These are phyloP conservation scores for Avena insularis DNA, from an alignment of 176 grass and related monocot genomes.

Conservation along the genomic window DNA sequence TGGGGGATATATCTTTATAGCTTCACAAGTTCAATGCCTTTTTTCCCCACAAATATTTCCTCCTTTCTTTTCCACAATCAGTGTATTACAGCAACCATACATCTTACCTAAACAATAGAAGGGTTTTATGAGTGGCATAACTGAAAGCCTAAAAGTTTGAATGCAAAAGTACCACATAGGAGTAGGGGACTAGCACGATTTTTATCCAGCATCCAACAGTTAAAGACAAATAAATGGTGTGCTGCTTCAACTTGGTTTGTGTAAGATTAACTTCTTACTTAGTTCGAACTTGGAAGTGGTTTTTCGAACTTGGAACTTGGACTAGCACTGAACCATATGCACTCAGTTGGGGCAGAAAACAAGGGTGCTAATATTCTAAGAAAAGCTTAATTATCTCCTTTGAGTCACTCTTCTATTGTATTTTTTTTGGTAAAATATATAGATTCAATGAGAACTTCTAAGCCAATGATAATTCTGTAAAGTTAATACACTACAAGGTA, in stretches of 20 bases:
- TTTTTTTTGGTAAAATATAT: constrained; percentile 16
- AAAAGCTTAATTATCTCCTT: no score
- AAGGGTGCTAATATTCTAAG: not conserved
- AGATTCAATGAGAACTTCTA: not conserved
- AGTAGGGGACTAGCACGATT: no score
- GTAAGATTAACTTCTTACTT: not conserved
- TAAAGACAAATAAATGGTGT: constrained; percentile 11
- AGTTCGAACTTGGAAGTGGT: not conserved
- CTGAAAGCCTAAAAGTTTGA: not conserved
- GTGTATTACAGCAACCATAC: not conserved
- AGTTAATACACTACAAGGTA: not conserved
- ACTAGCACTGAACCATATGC: no score
- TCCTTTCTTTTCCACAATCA: no score
- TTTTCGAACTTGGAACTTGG: no score
- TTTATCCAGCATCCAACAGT: not conserved
- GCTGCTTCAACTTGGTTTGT: constrained; percentile 2
- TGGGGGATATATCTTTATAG: constrained; percentile 13
- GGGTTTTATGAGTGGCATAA: not conserved
- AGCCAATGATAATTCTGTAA: constrained; percentile 10
- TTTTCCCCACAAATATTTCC: not conserved
- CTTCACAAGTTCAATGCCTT: not conserved
- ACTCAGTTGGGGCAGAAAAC: no score
- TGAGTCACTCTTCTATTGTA: not conserved
- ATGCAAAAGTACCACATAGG: not conserved
- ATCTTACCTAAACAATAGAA: not conserved